Evolutionary conservation across 352 stramenopile genomes (phyloP), one percentile per base, ranked within the genome.

Genomic region (Phytopythium cucurbitacearum): DNA sequence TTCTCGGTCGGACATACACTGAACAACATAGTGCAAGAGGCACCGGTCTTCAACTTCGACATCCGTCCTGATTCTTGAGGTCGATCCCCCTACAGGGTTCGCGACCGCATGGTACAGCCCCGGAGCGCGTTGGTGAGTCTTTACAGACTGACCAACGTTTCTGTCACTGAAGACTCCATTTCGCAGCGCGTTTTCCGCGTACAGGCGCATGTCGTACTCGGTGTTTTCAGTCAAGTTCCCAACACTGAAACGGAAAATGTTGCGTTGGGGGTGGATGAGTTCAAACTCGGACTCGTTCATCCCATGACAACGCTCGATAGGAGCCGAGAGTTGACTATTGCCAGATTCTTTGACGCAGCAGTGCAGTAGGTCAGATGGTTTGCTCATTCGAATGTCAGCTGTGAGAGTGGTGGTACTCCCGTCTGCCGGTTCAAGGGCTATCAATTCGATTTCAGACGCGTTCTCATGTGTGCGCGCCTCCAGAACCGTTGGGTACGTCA

Each of bases 381-480:
- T 87, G 2, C 64, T 69, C 77, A 87, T 87, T n/a, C 57, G 60
- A 6, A 85, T 49, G 5, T 64, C 43, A 1, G 89, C 44, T 34
- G 80, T 42, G 7, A 91, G 50, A 34, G 64, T 67, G 9, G 71
- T 65, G 0, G 60, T 64, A 21, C 66, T 80, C 4, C 79, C 77
- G 36, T 53, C 39, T 10, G 72, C 56, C 2, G 83, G 74, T 6
- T 42, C 56, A 0, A 52, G 59, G 1, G 56, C 56, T 10, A 52
- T 33, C 0, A 90, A n/a, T 12, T 51, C 49, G 5, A 91, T 65
- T 5, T 77, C 59, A 2, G 79, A 89, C 0, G 84, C 84, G 10
- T 85, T 82, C 43, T 86, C 71, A 45, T 94, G 84, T 2, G 81
- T 91, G 3, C 59, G 34, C 8, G 63, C 65, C 37, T 92, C 81